These are phyloP conservation scores for Neoboletus brunneissimus DNA, from an alignment of 768 basidiomycete genomes.

Conservation along the genomic window DNA sequence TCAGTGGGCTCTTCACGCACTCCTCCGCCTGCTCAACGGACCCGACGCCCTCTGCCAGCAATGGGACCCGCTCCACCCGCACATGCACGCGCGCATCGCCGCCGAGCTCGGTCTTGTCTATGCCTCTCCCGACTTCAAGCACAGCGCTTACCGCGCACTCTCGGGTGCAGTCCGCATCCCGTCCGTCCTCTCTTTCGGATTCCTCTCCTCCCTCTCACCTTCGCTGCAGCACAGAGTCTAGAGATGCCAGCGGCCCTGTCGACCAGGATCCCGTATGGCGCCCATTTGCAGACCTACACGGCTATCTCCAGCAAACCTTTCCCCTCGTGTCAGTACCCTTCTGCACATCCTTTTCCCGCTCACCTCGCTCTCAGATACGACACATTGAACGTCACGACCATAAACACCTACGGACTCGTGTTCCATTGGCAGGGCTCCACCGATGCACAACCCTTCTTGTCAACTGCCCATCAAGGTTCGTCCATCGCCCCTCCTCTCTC, in stretches of 20 bases:
- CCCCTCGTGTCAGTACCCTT: neutral
- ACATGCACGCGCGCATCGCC: constrained; percentile 27
- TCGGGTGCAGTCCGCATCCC: constrained; percentile 37
- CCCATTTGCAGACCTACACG: neutral
- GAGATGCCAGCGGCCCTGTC: neutral
- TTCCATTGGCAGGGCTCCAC: neutral
- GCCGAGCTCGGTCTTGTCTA: constrained; percentile 27
- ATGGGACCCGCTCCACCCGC: constrained; percentile 26
- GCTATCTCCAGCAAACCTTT: neutral
- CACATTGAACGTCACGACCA: neutral
- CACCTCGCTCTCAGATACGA: neutral
- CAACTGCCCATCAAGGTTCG: neutral
- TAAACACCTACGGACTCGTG: neutral
- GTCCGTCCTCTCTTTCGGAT: constrained; percentile 18
- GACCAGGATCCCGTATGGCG: neutral
- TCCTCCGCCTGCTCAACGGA: no score
- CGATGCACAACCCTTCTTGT: neutral
- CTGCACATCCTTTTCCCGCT: neutral
- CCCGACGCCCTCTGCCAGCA: constrained; percentile 29
- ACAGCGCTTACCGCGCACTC: constrained; percentile 29
- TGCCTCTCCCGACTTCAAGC: constrained; percentile 33
- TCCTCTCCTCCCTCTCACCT: constrained; percentile 25
- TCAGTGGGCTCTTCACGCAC: no score
- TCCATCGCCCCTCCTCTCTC: neutral
- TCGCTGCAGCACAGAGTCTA: neutral